Evolutionary conservation across 2,329 filamentous ascomycete species (phyloP).

Genomic region (Thelonectria olida): DNA sequence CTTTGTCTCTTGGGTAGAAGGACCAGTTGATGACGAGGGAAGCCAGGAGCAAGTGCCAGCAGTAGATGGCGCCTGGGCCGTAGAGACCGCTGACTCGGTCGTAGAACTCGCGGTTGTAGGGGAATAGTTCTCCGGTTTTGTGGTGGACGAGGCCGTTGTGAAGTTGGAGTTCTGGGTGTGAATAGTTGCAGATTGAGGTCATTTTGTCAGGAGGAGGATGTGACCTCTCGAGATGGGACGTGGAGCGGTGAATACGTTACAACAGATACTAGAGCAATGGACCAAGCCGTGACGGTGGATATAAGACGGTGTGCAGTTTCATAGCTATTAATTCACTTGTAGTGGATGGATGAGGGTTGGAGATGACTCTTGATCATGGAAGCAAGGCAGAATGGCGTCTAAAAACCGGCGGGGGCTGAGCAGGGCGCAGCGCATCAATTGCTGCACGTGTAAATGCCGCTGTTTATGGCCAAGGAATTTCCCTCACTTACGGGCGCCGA

Average conservation of each 20-base stretch:
- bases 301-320: no score
- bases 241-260: no score
- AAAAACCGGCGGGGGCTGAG: background rate
- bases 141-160: background rate
- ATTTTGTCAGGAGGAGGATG: background rate
- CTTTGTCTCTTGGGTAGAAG: background rate
- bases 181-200: constrained; percentile 19
- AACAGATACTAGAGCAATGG: no score
- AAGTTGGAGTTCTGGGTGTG: constrained; percentile 11
- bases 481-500: background rate
- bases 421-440: background rate
- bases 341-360: no score
- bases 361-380: no score
- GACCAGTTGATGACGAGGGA: constrained; percentile 6
- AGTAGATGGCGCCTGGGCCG: constrained; percentile 11
- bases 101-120: constrained; percentile 22
- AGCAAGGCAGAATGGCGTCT: background rate
- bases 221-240: no score
- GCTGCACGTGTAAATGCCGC: background rate
- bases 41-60: constrained; percentile 7
- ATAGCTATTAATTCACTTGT: no score
- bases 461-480: background rate
- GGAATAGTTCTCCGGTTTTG: background rate
- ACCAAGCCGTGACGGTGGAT: no score
- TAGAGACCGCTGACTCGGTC: constrained; percentile 4